Conservation (phyloP, 805 yeast species). For the Saccharomyces jurei region DNA sequence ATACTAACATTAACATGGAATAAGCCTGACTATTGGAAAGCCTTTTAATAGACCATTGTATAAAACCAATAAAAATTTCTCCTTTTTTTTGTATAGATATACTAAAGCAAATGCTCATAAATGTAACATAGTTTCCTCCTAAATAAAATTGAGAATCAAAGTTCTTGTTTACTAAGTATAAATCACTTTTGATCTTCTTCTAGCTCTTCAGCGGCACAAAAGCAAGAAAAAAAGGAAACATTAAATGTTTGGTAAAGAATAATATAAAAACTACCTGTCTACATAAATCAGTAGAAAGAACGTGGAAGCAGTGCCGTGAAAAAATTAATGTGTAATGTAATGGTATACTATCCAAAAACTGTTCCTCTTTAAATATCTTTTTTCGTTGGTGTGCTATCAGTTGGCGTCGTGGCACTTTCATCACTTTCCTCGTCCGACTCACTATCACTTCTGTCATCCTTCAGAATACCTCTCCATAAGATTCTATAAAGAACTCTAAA, state of each 20-base stretch:
- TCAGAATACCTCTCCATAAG: constrained; percentile 43
- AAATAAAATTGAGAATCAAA: not conserved
- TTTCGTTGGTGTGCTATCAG: not conserved
- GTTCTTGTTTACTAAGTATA: not conserved
- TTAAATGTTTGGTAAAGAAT: not conserved
- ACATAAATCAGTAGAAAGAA: not conserved
- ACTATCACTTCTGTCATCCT: constrained; percentile 69
- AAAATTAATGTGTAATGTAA: not conserved
- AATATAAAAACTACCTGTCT: not conserved
- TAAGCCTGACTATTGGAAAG: not conserved
- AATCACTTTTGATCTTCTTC: not conserved
- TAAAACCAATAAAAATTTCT: not conserved
- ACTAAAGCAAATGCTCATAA: not conserved
- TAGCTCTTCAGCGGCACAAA: not conserved
- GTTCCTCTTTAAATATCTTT: not conserved
- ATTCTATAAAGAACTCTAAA: constrained; percentile 61
- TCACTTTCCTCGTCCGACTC: constrained; percentile 55
- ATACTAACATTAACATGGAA: constrained; percentile 31
- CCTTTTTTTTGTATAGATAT: not conserved
- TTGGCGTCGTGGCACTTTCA: constrained; percentile 6
- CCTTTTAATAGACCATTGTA: not conserved
- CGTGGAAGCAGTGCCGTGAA: not conserved
- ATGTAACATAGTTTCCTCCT: not conserved
- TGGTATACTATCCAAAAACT: not conserved
- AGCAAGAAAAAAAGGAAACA: not conserved